Conservation (phyloP, 805 yeast genomes). For the Blastobotrys mokoenaii region DNA sequence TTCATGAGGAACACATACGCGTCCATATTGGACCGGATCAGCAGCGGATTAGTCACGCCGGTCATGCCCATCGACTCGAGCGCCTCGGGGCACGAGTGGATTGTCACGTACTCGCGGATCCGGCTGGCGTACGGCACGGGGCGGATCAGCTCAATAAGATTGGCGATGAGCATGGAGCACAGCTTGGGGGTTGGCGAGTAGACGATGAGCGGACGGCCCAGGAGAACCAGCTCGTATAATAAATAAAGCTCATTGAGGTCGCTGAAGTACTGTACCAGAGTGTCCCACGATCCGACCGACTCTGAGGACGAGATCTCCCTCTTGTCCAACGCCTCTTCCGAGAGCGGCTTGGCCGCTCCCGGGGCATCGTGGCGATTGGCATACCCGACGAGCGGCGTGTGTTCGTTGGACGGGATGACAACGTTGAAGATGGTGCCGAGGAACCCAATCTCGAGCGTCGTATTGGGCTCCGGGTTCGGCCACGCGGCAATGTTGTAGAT, state of each 20-base stretch:
- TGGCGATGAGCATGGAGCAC: conserved; percentile 16
- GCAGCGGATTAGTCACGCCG: conserved; percentile 22
- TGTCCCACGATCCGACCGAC: conserved; percentile 14
- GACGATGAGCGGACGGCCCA: conserved; percentile 14
- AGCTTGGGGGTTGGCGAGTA: conserved; percentile 18
- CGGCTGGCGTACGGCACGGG: conserved; percentile 15
- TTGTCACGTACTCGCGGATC: conserved; percentile 21
- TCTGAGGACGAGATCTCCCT: not conserved
- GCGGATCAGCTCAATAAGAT: conserved; percentile 15
- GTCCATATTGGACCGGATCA: conserved; percentile 7
- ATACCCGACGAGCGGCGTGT: conserved; percentile 7
- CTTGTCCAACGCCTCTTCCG: not conserved
- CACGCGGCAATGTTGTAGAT: conserved; percentile 18
- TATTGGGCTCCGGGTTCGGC: conserved; percentile 15
- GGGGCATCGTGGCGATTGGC: too few species aligned
- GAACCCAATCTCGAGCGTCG: conserved; percentile 14
- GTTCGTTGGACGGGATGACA: not conserved
- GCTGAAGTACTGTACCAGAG: conserved; percentile 4
- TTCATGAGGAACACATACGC: conserved; percentile 1
- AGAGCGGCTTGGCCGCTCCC: not conserved
- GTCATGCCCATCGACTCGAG: conserved; percentile 7
- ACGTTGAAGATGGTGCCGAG: conserved; percentile 11
- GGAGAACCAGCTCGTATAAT: conserved; percentile 17
- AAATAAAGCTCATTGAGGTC: conserved; percentile 16
- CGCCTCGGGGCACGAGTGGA: conserved; percentile 14